Evolutionary conservation across 805 yeast genomes (phyloP).

Genomic region (Pichia cabralensis): DNA sequence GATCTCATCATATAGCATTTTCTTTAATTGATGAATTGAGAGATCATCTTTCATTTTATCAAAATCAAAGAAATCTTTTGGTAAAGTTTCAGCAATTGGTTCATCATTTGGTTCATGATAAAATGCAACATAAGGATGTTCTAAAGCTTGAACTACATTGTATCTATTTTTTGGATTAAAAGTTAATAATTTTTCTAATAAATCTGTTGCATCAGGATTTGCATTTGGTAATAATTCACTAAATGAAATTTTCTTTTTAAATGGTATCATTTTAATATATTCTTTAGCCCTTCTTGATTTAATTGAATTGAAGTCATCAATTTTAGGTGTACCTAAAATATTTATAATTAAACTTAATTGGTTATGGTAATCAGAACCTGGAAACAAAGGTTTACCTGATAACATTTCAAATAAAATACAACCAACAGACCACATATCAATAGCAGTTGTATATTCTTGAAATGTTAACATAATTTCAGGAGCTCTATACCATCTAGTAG

Average conservation of each 20-base stretch:
- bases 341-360: constrained; percentile 80
- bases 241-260: constrained; percentile 52
- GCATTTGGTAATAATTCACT: constrained; percentile 38
- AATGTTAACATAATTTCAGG: constrained; percentile 96
- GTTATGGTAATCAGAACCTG: constrained; percentile 90
- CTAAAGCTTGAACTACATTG: constrained; percentile 72
- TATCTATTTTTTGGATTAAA: constrained; percentile 80
- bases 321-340: constrained; percentile 78
- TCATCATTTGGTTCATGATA: constrained; percentile 95
- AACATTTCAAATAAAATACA: constrained; percentile 90
- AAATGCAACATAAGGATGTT: constrained; percentile 76
- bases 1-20: constrained; percentile 71
- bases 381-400: constrained; percentile 78
- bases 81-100: constrained; percentile 75
- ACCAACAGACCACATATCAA: constrained; percentile 95
- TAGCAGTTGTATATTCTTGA: constrained; percentile 87
- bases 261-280: constrained; percentile 73
- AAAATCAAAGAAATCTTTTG: constrained; percentile 81
- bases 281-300: constrained; percentile 81
- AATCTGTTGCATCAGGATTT: constrained; percentile 59
- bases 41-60: constrained; percentile 77
- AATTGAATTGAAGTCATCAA: constrained; percentile 65
- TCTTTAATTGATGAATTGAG: constrained; percentile 65
- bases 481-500: constrained; percentile 96
- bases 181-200: constrained; percentile 57